Evolutionary conservation across 83 land plant genomes (phyloP), one percentile per base, ranked within the genome.

Genomic region (Diphasiastrum complanatum): DNA sequence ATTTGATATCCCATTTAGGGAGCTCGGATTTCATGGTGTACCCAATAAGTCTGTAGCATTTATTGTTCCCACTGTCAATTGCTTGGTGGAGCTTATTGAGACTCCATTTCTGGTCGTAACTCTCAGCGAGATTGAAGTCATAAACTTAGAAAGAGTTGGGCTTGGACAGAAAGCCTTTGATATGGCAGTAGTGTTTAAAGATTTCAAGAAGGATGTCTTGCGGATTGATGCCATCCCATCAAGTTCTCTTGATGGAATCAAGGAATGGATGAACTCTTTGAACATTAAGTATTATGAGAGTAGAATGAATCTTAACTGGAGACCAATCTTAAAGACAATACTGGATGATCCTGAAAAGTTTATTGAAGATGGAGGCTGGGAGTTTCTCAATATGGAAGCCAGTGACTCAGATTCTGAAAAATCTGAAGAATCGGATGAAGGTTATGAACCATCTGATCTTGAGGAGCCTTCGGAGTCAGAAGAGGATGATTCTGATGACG

Each of bases 11-110:
- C 97, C 97, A 27, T 68, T 91, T 25, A 75, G 93, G 50, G 97
- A 91, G 70, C 85, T 86, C 19, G 93, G 89, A 5, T 91, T 91
- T 65, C 87, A 91, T 67, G 95, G 97, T 1, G 95, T 91, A 4
- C 95, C 95, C 32, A 57, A 82, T 64, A 91, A 91, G 65, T 71
- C 86, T 2, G 76, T 90, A 1, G 90, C 87, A 10, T 91, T 87
- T 70, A 85, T 91, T 60, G 85, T 91, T 38, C 95, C 95, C 23
- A 84, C 95, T 5, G 84, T 91, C 31, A 60, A 60, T 18, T 60
- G 63, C 58, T 33, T 60, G 19, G 63, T 60, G 18, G 63, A 60
- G 63, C 63, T 60, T 4, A 60, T 60, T n/a, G 63, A 60, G 27
- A 66, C 71, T 2, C 92, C 89, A 6, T 84, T 81, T 27, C 52